These are phyloP conservation scores for Scutellaria galericulata DNA, from an alignment of 257 asterid species.

Conservation along the genomic window DNA sequence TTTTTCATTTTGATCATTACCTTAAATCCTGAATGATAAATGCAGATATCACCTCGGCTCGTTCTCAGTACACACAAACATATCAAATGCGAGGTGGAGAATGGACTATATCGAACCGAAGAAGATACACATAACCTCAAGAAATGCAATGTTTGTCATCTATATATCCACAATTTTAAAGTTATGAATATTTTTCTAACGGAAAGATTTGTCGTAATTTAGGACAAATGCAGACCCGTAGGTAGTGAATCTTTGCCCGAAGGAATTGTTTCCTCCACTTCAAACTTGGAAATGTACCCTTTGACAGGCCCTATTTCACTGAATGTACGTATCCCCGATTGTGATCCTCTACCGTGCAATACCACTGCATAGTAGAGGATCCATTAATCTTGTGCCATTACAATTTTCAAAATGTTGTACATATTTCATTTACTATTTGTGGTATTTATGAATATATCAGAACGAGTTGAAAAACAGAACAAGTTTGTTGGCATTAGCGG, in stretches of 20 bases:
- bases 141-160: neutral
- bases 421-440: slow-evolving; percentile 9
- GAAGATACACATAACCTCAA: too few species aligned
- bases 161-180: slow-evolving; percentile 7
- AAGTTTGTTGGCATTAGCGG: slow-evolving; percentile 76
- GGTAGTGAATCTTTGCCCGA: slow-evolving; percentile 79
- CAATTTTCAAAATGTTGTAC: neutral
- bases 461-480: slow-evolving; percentile 39
- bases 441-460: slow-evolving; percentile 43
- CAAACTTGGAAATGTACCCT: slow-evolving; percentile 74
- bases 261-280: slow-evolving; percentile 68
- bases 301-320: slow-evolving; percentile 58
- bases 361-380: neutral
- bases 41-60: too few species aligned
- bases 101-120: too few species aligned
- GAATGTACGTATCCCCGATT: slow-evolving; percentile 1
- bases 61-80: too few species aligned
- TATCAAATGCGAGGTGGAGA: too few species aligned
- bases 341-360: neutral
- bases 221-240: slow-evolving; percentile 69
- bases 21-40: too few species aligned
- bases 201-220: neutral
- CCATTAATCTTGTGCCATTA: neutral
- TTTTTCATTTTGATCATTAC: too few species aligned
- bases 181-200: neutral